A percentile compares a stretch with the other conserved stretches of the same genome.
Evolutionary conservation across 257 asterid genomes (phyloP).

Genomic region (Lithospermum erythrorhizon): DNA sequence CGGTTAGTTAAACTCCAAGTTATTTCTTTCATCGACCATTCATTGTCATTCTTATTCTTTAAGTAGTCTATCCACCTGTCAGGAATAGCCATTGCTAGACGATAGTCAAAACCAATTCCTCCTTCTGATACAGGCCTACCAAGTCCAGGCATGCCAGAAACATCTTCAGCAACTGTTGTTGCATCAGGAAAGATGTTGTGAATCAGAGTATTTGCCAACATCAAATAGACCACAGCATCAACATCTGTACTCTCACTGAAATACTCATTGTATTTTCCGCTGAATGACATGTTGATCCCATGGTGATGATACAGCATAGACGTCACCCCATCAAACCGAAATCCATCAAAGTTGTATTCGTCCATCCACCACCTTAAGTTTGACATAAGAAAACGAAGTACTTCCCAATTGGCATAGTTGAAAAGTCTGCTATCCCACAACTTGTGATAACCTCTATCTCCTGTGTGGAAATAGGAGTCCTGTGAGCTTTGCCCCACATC

Average conservation of each 20-base stretch:
- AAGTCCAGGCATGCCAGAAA: constrained; percentile 97
- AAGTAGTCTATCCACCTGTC: constrained; percentile 87
- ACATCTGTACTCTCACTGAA: constrained; percentile 81
- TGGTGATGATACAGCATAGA: constrained; percentile 96
- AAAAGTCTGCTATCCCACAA: constrained; percentile 91
- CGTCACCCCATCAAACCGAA: constrained; percentile 94
- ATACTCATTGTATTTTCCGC: constrained; percentile 76
- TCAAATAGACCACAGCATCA: constrained; percentile 83
- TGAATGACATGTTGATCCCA: constrained; percentile 71
- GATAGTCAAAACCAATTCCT: constrained; percentile 90
- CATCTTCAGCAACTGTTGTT: constrained; percentile 89
- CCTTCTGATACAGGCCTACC: constrained; percentile 76
- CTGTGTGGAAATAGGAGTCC: constrained; percentile 85
- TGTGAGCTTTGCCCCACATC: constrained; percentile 88
- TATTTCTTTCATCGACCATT: constrained; percentile 83
- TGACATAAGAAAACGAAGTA: constrained; percentile 88
- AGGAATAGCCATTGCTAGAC: constrained; percentile 97
- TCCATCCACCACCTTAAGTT: constrained; percentile 97
- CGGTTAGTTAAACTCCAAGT: constrained; percentile 76
- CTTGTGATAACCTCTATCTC: constrained; percentile 80
- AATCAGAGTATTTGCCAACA: constrained; percentile 81
- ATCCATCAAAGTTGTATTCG: constrained; percentile 87
- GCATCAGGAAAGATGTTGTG: constrained; percentile 77
- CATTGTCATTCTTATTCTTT: constrained; percentile 69
- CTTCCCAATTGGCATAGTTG: constrained; percentile 94